A percentile compares a stretch with the other conserved stretches of the same genome.
Conservation (phyloP, 345 rosid genomes). For the Populus pruinosa region DNA sequence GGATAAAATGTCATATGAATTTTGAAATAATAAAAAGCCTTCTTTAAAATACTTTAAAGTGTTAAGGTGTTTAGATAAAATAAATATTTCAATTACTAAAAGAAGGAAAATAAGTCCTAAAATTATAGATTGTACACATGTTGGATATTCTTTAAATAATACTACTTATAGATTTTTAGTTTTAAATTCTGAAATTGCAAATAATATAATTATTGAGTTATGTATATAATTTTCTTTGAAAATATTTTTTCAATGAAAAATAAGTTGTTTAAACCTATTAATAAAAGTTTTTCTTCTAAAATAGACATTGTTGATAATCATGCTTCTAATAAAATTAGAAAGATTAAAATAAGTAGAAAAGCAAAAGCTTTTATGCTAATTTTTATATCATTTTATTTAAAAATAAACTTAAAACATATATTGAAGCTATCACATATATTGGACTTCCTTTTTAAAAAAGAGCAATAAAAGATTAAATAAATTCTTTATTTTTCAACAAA, state of each 20-base stretch:
- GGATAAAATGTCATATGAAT: not conserved
- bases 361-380: not conserved
- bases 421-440: not conserved
- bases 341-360: not conserved
- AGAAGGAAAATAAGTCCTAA: not conserved
- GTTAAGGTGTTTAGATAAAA: not conserved
- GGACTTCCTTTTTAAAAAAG: not conserved
- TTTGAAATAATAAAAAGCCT: not conserved
- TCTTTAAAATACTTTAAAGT: not conserved
- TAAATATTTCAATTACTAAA: not conserved
- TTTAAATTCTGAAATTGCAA: not conserved
- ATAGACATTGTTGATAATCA: not conserved
- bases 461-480: not conserved
- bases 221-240: not conserved
- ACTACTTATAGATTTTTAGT: not conserved
- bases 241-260: not conserved
- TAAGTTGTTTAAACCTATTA: not conserved
- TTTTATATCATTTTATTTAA: not conserved
- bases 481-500: not conserved
- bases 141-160: not conserved
- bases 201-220: not conserved
- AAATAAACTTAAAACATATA: not conserved
- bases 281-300: not conserved
- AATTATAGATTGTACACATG: not conserved
- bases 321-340: too few relatives aligned